Conservation (phyloP, 345 rosid species). For the Hypericum perforatum region DNA sequence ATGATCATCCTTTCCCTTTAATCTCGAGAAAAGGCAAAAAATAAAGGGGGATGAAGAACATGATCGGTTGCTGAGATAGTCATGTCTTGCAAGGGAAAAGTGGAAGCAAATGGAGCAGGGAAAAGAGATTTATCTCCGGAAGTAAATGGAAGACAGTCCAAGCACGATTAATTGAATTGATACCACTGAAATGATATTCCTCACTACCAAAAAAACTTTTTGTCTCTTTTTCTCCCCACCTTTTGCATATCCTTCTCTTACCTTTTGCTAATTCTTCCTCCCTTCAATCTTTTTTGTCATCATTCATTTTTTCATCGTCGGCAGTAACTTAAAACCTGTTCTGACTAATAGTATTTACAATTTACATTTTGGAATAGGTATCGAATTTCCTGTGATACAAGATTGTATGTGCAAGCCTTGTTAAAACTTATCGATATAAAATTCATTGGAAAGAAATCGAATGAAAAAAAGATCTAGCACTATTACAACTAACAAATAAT, state of each 20-base stretch:
- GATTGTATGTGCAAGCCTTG: too few relatives aligned
- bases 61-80: conserved; percentile 38
- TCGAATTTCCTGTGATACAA: too few relatives aligned
- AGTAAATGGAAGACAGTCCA: conserved; percentile 63
- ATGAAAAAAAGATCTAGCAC: too few relatives aligned
- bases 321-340: conserved; percentile 5
- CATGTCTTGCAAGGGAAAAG: conserved; percentile 46
- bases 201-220: conserved; percentile 13
- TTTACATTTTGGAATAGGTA: too few relatives aligned
- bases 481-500: too few relatives aligned
- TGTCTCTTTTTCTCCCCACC: neutral
- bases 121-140: conserved; percentile 25
- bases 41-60: conserved; percentile 13
- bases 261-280: neutral
- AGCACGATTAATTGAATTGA: conserved; percentile 26
- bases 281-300: neutral
- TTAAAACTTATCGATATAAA: too few relatives aligned
- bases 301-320: neutral
- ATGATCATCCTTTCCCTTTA: conserved; percentile 11
- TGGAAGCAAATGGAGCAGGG: conserved; percentile 38
- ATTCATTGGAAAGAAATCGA: too few relatives aligned
- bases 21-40: conserved; percentile 21
- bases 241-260: neutral
- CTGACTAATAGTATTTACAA: too few relatives aligned
- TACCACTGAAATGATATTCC: conserved; percentile 32